phyloP scores from a whole-genome alignment of 2,329 filamentous ascomycete species.

The Cercospora zeae-maydis region DNA sequence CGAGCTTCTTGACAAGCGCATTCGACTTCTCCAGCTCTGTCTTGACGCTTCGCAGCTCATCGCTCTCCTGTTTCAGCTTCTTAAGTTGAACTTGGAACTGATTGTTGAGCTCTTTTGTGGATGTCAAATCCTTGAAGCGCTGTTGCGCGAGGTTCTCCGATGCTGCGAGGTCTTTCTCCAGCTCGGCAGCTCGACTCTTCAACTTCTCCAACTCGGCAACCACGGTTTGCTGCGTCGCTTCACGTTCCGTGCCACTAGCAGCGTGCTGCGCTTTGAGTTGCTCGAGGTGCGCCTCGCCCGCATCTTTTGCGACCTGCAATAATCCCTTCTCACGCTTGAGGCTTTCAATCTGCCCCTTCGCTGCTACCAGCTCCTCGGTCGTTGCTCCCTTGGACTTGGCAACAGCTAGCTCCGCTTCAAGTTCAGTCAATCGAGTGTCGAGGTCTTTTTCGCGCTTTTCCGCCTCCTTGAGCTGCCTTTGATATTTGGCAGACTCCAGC shows the following conservation, averaged over 20 bases:
- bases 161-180: conserved; percentile 81
- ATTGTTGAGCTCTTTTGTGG: conserved; percentile 73
- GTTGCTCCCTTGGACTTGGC: conserved; percentile 36
- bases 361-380: conserved; percentile 59
- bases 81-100: conserved; percentile 85
- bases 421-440: conserved; percentile 29
- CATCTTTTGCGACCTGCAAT: conserved; percentile 61
- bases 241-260: conserved; percentile 46
- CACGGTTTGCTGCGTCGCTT: conserved; percentile 55
- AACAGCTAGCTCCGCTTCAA: conserved; percentile 64
- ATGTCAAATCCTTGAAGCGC: conserved; percentile 81
- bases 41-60: conserved; percentile 67
- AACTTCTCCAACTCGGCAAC: conserved; percentile 66
- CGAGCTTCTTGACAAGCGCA: conserved; percentile 67
- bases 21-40: conserved; percentile 66
- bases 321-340: conserved; percentile 57
- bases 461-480: conserved; percentile 29
- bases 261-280: conserved; percentile 50
- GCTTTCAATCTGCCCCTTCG: conserved; percentile 29
- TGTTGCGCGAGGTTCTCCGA: conserved; percentile 82
- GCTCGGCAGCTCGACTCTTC: conserved; percentile 62
- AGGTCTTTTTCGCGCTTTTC: not conserved
- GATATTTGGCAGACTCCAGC: conserved; percentile 19
- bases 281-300: conserved; percentile 68
- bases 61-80: conserved; percentile 71